Conservation (phyloP, 2,329 filamentous ascomycete genomes). For the Parastagonospora nodorum region DNA sequence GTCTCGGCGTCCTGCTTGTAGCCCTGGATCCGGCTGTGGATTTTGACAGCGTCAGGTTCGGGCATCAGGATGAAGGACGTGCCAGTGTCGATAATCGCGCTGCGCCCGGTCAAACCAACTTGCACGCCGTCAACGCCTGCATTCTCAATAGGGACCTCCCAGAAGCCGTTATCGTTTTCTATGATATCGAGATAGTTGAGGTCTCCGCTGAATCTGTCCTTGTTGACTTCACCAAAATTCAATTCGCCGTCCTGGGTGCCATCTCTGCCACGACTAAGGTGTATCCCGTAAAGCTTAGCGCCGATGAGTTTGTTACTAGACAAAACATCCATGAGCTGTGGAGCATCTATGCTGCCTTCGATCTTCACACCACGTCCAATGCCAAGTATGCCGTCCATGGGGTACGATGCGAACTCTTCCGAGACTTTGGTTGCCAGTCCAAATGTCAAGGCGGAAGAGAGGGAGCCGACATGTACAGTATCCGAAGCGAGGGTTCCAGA, state of each 20-base stretch:
- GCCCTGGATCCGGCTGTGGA: slow-evolving; percentile 72
- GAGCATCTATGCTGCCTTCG: slow-evolving; percentile 53
- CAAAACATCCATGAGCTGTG: slow-evolving; percentile 71
- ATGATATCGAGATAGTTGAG: slow-evolving; percentile 68
- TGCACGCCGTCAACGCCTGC: slow-evolving; percentile 65
- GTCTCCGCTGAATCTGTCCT: slow-evolving; percentile 68
- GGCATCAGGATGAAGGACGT: slow-evolving; percentile 81
- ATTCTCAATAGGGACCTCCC: slow-evolving; percentile 74
- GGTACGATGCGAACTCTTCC: slow-evolving; percentile 74
- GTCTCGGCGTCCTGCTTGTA: slow-evolving; percentile 63
- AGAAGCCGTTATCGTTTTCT: slow-evolving; percentile 61
- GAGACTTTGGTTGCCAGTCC: slow-evolving; percentile 75
- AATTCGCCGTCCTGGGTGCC: slow-evolving; percentile 73
- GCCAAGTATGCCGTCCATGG: slow-evolving; percentile 87
- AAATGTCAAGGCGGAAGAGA: slow-evolving; percentile 69
- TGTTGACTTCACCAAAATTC: slow-evolving; percentile 74
- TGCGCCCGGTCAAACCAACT: slow-evolving; percentile 52
- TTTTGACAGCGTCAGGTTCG: slow-evolving; percentile 63
- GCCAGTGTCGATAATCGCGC: slow-evolving; percentile 81
- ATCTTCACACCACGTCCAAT: slow-evolving; percentile 64
- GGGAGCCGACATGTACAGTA: slow-evolving; percentile 67
- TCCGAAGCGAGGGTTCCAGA: slow-evolving; percentile 70
- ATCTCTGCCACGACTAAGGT: slow-evolving; percentile 70
- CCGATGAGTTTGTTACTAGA: slow-evolving; percentile 60
- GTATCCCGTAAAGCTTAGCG: slow-evolving; percentile 73